phyloP scores from a whole-genome alignment of 2,329 filamentous ascomycete genomes.

The Xylaria sp. region DNA sequence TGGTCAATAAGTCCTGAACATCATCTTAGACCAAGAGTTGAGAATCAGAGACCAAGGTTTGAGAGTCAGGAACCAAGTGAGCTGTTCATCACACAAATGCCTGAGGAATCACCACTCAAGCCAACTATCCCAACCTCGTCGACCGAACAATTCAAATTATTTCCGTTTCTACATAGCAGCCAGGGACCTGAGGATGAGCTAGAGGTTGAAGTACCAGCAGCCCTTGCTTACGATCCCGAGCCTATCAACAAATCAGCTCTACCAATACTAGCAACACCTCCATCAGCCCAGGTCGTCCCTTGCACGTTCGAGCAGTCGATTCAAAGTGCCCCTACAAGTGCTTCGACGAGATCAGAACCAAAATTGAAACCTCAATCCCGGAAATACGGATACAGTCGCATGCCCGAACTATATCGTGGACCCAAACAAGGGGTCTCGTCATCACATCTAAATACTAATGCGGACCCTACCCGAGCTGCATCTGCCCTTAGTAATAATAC shows the following conservation, averaged over 20 bases:
- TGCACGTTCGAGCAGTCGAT: constrained; percentile 45
- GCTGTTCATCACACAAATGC: constrained; percentile 44
- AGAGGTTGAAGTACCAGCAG: constrained; percentile 47
- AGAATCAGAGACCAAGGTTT: constrained; percentile 20
- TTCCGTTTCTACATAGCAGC: constrained; percentile 44
- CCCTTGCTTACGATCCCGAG: constrained; percentile 38
- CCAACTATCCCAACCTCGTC: constrained; percentile 37
- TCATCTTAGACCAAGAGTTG: constrained; percentile 17
- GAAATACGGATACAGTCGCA: constrained; percentile 32
- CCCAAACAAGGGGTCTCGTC: constrained; percentile 21
- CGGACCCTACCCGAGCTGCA: neutral
- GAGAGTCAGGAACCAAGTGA: constrained; percentile 23
- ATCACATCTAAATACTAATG: constrained; percentile 22
- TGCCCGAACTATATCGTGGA: constrained; percentile 38
- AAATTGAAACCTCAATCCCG: constrained; percentile 17
- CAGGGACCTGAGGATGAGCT: constrained; percentile 47
- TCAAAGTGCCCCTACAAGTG: constrained; percentile 17
- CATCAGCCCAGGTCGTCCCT: constrained; percentile 49
- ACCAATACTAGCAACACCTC: constrained; percentile 46
- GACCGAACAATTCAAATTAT: constrained; percentile 18
- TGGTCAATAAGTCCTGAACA: constrained; percentile 35
- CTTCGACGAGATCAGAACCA: constrained; percentile 6
- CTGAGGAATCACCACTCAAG: constrained; percentile 40
- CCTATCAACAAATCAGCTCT: constrained; percentile 42
- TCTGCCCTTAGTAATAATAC: neutral